A percentile compares a stretch with the other conserved stretches of the same genome.
These are phyloP conservation scores for Blakeslea trispora DNA, from an alignment of 371 early-diverging fungal genomes.

Conservation along the genomic window DNA sequence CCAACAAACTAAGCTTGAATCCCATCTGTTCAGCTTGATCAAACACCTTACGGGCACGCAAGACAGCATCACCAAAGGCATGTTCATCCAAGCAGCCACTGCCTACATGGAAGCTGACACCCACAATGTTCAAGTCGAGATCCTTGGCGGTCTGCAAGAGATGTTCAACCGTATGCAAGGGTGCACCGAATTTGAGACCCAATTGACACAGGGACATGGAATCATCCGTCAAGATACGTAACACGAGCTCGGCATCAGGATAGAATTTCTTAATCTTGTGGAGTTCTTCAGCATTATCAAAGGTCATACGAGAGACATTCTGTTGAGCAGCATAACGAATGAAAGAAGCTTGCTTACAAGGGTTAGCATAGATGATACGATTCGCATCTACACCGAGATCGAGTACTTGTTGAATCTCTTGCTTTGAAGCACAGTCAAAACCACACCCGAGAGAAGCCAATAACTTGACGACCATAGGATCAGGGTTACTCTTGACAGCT, in stretches of 20 bases:
- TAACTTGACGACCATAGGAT: conserved; percentile 82
- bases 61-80: conserved; percentile 92
- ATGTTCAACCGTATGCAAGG: conserved; percentile 63
- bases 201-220: conserved; percentile 90
- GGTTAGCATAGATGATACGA: conserved; percentile 96
- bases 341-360: conserved; percentile 96
- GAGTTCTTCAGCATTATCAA: conserved; percentile 97
- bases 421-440: conserved; percentile 92
- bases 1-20: conserved; percentile 79
- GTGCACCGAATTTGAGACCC: conserved; percentile 96
- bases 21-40: conserved; percentile 80
- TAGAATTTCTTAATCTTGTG: conserved; percentile 84
- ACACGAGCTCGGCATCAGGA: conserved; percentile 84
- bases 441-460: conserved; percentile 84
- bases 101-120: conserved; percentile 96
- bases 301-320: conserved; percentile 92
- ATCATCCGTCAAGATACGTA: conserved; percentile 96
- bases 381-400: conserved; percentile 75
- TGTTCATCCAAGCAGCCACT: conserved; percentile 89
- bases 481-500: conserved; percentile 97
- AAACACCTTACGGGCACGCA: conserved; percentile 83
- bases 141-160: conserved; percentile 78
- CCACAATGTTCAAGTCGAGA: conserved; percentile 86
- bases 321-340: conserved; percentile 81
- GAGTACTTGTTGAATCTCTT: conserved; percentile 87